Evolutionary conservation across 768 basidiomycete genomes (phyloP).

Genomic region (Rhodotorula paludigena): DNA sequence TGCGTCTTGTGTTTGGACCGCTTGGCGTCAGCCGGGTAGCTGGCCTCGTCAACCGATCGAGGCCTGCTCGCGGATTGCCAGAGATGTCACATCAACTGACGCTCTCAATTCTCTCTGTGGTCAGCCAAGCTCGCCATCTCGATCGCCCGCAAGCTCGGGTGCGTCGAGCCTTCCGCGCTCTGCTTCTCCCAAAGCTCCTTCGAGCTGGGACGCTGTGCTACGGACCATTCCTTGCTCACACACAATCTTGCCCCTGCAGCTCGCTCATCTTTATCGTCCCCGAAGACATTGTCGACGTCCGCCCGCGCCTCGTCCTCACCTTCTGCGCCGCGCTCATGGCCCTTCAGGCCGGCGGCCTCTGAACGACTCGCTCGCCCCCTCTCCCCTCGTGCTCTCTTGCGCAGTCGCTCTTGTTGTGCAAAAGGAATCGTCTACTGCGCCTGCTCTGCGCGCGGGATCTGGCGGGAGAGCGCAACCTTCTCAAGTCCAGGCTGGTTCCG

Average conservation of each 20-base stretch:
- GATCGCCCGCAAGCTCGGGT: conserved; percentile 86
- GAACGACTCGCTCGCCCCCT: too few species aligned
- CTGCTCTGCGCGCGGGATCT: background rate
- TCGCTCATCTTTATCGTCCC: conserved; percentile 94
- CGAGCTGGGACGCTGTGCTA: background rate
- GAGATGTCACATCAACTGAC: background rate
- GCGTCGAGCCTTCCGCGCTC: background rate
- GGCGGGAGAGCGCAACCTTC: background rate
- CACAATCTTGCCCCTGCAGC: conserved; percentile 44
- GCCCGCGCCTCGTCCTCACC: conserved; percentile 83
- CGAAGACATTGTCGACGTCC: conserved; percentile 91
- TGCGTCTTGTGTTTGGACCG: conserved; percentile 48
- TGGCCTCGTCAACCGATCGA: background rate
- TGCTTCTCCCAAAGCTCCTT: background rate
- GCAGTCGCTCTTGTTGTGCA: background rate
- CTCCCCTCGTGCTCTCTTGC: background rate
- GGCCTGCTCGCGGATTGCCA: background rate
- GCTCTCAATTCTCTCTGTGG: background rate
- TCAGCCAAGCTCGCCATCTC: conserved; percentile 94
- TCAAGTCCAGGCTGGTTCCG: too few species aligned
- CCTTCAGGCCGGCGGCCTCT: conserved; percentile 9
- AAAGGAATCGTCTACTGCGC: background rate
- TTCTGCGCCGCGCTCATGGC: conserved; percentile 75
- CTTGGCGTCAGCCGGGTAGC: too few species aligned
- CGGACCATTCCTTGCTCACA: background rate